phyloP scores from a whole-genome alignment of 2,329 filamentous ascomycete species.

The Simplicillium aogashimaense region DNA sequence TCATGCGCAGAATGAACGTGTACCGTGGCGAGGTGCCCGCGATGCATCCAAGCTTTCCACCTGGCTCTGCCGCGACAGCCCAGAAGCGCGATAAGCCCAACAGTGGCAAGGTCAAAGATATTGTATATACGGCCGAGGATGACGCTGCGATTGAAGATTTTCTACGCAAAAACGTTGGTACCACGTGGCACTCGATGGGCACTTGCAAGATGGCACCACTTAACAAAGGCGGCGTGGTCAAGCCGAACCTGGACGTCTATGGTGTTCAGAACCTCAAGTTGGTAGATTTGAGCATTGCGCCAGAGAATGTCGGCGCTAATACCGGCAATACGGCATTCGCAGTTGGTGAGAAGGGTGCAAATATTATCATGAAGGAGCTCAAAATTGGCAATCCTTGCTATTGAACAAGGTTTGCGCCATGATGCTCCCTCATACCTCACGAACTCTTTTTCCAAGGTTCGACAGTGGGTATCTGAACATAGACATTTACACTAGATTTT shows the following conservation, averaged over 20 bases:
- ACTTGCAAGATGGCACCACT: conserved; percentile 30
- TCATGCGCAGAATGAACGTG: conserved; percentile 41
- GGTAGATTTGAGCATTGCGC: conserved; percentile 24
- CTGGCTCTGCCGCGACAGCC: conserved; percentile 28
- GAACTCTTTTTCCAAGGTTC: too few relatives aligned
- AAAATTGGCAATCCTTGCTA: too few relatives aligned
- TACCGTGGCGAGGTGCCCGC: conserved; percentile 34
- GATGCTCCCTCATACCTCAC: too few relatives aligned
- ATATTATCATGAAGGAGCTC: conserved; percentile 19
- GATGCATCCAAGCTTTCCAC: conserved; percentile 30
- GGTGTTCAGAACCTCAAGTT: conserved; percentile 26
- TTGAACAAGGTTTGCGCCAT: too few relatives aligned
- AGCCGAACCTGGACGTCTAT: too few relatives aligned
- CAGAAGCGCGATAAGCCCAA: conserved; percentile 29
- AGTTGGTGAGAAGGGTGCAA: conserved; percentile 31
- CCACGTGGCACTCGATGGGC: conserved; percentile 31
- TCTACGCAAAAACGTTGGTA: conserved; percentile 23
- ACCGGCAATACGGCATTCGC: conserved; percentile 32
- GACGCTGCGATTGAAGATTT: conserved; percentile 33
- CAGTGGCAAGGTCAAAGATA: conserved; percentile 19
- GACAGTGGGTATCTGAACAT: too few relatives aligned
- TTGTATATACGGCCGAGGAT: conserved; percentile 36
- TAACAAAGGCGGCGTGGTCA: conserved; percentile 28
- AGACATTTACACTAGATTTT: too few relatives aligned
- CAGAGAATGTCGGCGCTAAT: conserved; percentile 31